Evolutionary conservation across 2,329 filamentous ascomycete genomes (phyloP).

Genomic region (Epichloe baconii): DNA sequence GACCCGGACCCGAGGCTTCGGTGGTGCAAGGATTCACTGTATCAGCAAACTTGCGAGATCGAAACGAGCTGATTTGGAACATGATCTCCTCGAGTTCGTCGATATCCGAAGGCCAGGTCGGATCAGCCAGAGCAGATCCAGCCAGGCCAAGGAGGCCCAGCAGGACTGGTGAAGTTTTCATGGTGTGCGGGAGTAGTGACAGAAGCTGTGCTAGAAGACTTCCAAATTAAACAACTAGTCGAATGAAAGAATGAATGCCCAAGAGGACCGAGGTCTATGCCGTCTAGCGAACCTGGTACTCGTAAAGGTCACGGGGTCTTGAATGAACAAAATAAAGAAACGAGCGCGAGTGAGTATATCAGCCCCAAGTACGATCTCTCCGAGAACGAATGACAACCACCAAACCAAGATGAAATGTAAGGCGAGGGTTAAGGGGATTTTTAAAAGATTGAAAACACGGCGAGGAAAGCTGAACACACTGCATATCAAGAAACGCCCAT

Average conservation of each 20-base stretch:
- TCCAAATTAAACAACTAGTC: not conserved
- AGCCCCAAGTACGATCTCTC: no score
- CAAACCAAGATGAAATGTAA: not conserved
- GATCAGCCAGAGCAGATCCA: slow-evolving; percentile 26
- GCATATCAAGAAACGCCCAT: not conserved
- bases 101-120: slow-evolving; percentile 45
- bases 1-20: slow-evolving; percentile 38
- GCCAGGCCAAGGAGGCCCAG: slow-evolving; percentile 25
- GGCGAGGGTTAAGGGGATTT: not conserved
- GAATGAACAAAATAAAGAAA: no score
- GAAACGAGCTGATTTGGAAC: slow-evolving; percentile 43
- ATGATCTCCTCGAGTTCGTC: slow-evolving; percentile 54
- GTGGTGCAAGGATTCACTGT: slow-evolving; percentile 44
- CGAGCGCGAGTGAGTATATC: no score
- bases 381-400: no score
- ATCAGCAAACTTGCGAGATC: slow-evolving; percentile 40
- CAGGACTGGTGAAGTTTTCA: slow-evolving; percentile 14
- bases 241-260: not conserved
- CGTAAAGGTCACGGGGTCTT: no score
- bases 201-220: not conserved
- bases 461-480: slow-evolving; percentile 1
- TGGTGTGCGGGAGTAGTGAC: slow-evolving; percentile 3
- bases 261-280: not conserved
- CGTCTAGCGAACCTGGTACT: no score
- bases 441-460: not conserved